Evolutionary conservation across 495 filamentous ascomycete genomes (phyloP).

Genomic region (Trichoderma gamsii): DNA sequence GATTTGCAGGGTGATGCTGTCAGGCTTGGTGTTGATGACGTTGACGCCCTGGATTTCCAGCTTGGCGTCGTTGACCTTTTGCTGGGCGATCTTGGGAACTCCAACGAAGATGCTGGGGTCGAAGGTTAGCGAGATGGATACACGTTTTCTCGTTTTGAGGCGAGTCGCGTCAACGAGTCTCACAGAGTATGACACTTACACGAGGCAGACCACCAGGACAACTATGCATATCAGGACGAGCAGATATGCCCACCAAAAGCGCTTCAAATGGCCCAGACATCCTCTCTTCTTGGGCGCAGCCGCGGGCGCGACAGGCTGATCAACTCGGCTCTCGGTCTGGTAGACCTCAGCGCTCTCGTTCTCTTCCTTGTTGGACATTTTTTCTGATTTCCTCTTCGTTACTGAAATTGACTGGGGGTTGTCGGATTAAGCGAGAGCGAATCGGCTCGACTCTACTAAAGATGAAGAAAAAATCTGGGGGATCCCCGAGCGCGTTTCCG

Average conservation of each 20-base stretch:
- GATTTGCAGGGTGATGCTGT: slow-evolving; percentile 51
- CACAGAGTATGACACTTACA: slow-evolving; percentile 54
- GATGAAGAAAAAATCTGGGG: too few species aligned
- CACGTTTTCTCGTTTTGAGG: background rate
- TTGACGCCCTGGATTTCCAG: slow-evolving; percentile 53
- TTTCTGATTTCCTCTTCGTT: slow-evolving; percentile 11
- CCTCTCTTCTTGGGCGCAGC: slow-evolving; percentile 24
- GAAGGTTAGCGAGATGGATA: background rate
- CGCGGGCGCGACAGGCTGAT: background rate
- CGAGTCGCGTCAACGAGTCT: background rate
- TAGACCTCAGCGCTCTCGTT: slow-evolving; percentile 22
- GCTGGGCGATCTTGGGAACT: slow-evolving; percentile 66
- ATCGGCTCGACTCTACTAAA: too few species aligned
- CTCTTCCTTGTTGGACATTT: slow-evolving; percentile 25
- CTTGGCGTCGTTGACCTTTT: slow-evolving; percentile 57
- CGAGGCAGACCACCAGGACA: slow-evolving; percentile 54
- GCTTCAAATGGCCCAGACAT: slow-evolving; percentile 36
- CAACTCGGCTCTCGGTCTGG: slow-evolving; percentile 16
- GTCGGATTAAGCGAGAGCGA: background rate
- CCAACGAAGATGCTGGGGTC: slow-evolving; percentile 61
- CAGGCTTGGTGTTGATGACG: slow-evolving; percentile 52
- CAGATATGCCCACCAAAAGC: slow-evolving; percentile 70
- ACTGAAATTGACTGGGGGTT: background rate
- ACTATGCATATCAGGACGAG: slow-evolving; percentile 51
- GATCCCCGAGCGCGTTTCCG: background rate